Evolutionary conservation across 768 basidiomycete genomes (phyloP), one percentile per base, ranked within the genome.

Genomic region (Amanita subjunquillea): DNA sequence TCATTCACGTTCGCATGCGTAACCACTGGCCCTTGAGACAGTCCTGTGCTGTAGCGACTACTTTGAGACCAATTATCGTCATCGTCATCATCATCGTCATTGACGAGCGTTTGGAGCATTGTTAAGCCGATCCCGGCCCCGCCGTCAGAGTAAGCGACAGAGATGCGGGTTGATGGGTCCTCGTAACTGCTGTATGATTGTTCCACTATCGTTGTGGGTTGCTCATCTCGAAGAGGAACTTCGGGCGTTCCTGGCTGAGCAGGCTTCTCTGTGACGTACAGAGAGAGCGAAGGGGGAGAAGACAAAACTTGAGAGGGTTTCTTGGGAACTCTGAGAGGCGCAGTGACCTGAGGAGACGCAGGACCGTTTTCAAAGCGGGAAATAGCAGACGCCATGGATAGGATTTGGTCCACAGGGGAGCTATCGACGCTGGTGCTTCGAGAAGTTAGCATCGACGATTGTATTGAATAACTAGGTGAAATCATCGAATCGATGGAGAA

Each of bases 121-220:
- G 81, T 81, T 32, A 87, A 65, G 1, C 87, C 87, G 36, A 89
- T 88, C 0, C 82, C 87, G 1, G 77, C 69, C 47, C 80, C 77
- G 3, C 79, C 83, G 53, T 85, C 83, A 2, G 78, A 78, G 50
- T 70, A 56, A 5, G 63, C 71, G 3, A 68, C 57, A 25, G 70
- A 75, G 10, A 67, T 57, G 23, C 71, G 63, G 6, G 48, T 30
- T 58, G 59, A 25, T 54, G 60, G 1, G 57, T 61, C 12, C 58
- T 47, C 9, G 59, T 59, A 49, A 27, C 51, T 55, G 37, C 59
- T 62, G 55, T 57, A 62, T 2, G 70, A 47, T 46, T 12, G 65
- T 42, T 48, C 67, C 56, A 12, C 53, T 39, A 29, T 55, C 40
- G 30, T 38, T 47, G 36, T 20, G 25, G 17, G 37, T 50, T 27